phyloP scores from a whole-genome alignment of 1,284 basidiomycete genomes.

The Sanghuangporus baumii region DNA sequence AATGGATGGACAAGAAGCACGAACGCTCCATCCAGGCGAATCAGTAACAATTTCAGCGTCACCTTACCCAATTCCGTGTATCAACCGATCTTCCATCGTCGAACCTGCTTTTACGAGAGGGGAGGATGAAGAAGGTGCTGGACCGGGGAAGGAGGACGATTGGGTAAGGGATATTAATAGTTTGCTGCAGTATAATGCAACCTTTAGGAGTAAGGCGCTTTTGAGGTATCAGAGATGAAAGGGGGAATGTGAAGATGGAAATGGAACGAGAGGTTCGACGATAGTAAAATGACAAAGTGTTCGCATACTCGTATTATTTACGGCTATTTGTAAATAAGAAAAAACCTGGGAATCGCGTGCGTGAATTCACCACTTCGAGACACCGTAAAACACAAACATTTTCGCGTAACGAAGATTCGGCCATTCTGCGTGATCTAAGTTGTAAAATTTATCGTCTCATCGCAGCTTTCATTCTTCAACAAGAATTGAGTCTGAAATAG shows the following conservation, averaged over 20 bases:
- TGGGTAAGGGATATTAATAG: slow-evolving; percentile 98
- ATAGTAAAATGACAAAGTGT: too few species aligned
- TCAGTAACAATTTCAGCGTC: slow-evolving; percentile 83
- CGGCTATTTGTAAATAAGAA: too few species aligned
- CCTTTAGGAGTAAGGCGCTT: slow-evolving; percentile 83
- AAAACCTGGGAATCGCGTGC: too few species aligned
- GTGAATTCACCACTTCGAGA: too few species aligned
- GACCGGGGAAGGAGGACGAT: slow-evolving; percentile 81
- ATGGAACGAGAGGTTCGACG: too few species aligned
- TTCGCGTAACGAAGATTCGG: too few species aligned
- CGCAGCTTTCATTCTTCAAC: too few species aligned
- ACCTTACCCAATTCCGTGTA: slow-evolving; percentile 88
- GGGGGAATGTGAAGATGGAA: background rate
- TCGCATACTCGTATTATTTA: too few species aligned
- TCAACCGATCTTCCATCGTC: slow-evolving; percentile 75
- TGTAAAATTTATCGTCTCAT: too few species aligned
- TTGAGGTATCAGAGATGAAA: slow-evolving; percentile 52
- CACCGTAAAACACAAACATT: too few species aligned
- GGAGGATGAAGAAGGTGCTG: slow-evolving; percentile 30
- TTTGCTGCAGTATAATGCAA: slow-evolving; percentile 85
- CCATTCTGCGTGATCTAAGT: too few species aligned
- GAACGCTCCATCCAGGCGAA: slow-evolving; percentile 77
- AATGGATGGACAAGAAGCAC: slow-evolving; percentile 87
- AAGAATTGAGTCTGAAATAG: too few species aligned
- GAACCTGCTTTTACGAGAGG: slow-evolving; percentile 33